Evolutionary conservation across 768 basidiomycete genomes (phyloP), one percentile per base, ranked within the genome.

Genomic region (Suillus occidentalis): DNA sequence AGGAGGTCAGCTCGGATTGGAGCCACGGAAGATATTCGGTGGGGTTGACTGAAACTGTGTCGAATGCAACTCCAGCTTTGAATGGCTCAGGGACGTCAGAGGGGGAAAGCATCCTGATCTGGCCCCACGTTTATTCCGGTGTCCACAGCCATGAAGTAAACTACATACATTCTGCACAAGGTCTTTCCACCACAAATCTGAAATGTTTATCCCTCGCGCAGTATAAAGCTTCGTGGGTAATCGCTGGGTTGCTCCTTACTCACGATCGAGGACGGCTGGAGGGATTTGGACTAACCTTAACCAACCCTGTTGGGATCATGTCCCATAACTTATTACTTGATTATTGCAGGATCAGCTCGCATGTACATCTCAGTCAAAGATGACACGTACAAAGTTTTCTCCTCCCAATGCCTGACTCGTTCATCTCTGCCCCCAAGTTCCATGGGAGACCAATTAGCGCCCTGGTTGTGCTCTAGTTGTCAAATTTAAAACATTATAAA

Each of bases 21-120:
- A 89, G 75, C 81, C 84, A 82, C 2, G 77, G 79, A 36, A 85
- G 76, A 72, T 88, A 89, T 37, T 73, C 67, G 18, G 81, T 78
- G 0, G 86, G 85, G 67, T 86, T 81, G 47, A 85, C 72, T 42
- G 83, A 82, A 67, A 82, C 76, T 0, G 85, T 83, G 57, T 76
- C 73, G 69, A 80, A 88, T 16, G 70, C 73, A 43, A 83, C 74
- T 22, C 84, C 87, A 42, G 70, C 66, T 52, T 69, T 67, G 45
- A 72, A 71, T 37, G 73, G 70, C 13, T 74, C 65, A 5, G 81
- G 82, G 28, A 84, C 63, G 25, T 81, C 77, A 5, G 73, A 72
- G 28, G 39, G 69, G 28, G 72, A 66, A 43, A 82, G 72, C 5
- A 73, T 61, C 31, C 70, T 74, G 68, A 80, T 71, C 81, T 82